These are phyloP conservation scores for Tetragonia tetragonoides DNA, from an alignment of 148 eudicot genomes.

Conservation along the genomic window DNA sequence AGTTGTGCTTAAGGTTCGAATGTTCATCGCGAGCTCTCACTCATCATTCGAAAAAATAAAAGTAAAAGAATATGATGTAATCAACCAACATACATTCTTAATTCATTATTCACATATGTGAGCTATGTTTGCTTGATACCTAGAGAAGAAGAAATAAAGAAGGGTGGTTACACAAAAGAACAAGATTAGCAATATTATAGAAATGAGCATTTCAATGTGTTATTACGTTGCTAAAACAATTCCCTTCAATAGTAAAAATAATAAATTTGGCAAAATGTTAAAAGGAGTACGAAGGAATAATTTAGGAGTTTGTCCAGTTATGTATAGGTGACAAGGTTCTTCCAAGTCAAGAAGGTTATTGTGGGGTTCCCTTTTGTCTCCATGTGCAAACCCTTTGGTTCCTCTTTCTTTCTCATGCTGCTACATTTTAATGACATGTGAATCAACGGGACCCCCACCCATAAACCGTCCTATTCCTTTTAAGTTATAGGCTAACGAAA, in stretches of 20 bases:
- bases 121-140: no score
- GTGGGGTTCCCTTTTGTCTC: slow-evolving; percentile 17
- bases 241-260: not conserved
- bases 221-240: not conserved
- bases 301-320: slow-evolving; percentile 2
- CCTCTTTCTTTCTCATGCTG: not conserved
- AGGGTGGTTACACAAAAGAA: no score
- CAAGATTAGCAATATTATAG: no score
- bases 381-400: slow-evolving; percentile 18
- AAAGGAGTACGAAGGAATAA: slow-evolving; percentile 12
- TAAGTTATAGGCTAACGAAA: no score
- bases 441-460: slow-evolving; percentile 17
- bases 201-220: no score
- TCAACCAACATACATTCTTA: no score
- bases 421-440: slow-evolving; percentile 27
- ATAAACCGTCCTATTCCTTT: not conserved
- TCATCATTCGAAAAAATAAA: no score
- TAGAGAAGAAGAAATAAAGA: no score
- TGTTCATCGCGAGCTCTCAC: no score
- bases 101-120: no score
- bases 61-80: no score
- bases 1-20: no score
- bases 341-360: slow-evolving; percentile 17
- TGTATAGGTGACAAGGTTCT: slow-evolving; percentile 11
- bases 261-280: not conserved